Base-by-base conservation (phyloP, 768 basidiomycete species). In the Lentinula edodes region DNA sequence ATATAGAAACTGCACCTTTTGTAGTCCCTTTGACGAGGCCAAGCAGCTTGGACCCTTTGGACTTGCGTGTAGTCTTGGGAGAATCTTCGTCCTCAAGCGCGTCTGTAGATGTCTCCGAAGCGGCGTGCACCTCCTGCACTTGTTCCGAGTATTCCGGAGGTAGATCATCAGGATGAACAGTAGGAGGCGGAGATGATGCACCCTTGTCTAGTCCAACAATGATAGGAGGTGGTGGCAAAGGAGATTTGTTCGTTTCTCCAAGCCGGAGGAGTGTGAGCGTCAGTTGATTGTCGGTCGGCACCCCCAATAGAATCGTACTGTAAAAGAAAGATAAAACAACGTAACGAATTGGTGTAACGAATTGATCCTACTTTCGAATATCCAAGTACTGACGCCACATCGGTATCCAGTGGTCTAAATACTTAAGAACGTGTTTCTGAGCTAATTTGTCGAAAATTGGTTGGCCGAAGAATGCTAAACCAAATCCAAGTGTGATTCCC, bases 241-340 rank as follows among this genome's bases (percentile, higher is more conserved):
- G 79, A 2, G 70, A 65, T 38, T 73, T 72, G 43, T 69, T 68
- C 32, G 61, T 67, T 63, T 80, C 79, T 5, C 73, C 78, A 28
- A 78, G 67, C 5, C 79, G 73, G 4, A 79, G 69, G 18, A 80
- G 66, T 8, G 78, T 75, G 20, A 79, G 62, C 12, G 77, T 67
- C 9, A 80, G 73, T 61, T 80, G 79, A 35, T 76, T 74, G 62
- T 80, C 78, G 46, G 78, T 79, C 8, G 79, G 79, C 0, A 76
- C 75, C 18, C 76, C 76, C 2, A 65, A 65, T 32, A 80, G 69
- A 45, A 80, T 63, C 10, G 77, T 70, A 50, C 73, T 74, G 48
- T 10, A 58, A 23, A 23, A n/a, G 5, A 48, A 9, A 39, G 38
- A 39, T 39, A 5, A 39, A 8, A 8, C 13, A 39, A 39, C 2